Base-by-base conservation (phyloP, 768 basidiomycete genomes). In the Mycena rebaudengoi region DNA sequence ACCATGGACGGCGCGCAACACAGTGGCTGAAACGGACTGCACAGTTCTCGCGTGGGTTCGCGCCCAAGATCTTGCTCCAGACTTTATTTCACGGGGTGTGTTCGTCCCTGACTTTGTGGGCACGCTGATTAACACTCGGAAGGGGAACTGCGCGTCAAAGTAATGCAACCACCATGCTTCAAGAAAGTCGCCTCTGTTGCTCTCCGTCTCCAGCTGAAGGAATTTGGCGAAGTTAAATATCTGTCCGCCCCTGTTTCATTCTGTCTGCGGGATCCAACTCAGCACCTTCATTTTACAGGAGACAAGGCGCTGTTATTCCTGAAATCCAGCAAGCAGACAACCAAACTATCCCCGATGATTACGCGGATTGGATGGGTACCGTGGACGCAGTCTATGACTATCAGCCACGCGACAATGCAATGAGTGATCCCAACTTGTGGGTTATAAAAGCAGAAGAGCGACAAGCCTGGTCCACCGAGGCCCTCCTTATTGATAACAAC, bases 71-170 rank as follows among this genome's bases (percentile, higher is more conserved):
- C n/a, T n/a, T n/a, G n/a, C n/a, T n/a, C n/a, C n/a, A n/a, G n/a
- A n/a, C n/a, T n/a, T n/a, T n/a, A n/a, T n/a, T n/a, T n/a, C n/a
- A n/a, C n/a, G n/a, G n/a, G n/a, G n/a, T n/a, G n/a, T n/a, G n/a
- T n/a, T n/a, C n/a, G n/a, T n/a, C n/a, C n/a, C n/a, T n/a, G n/a
- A n/a, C n/a, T n/a, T n/a, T n/a, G n/a, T n/a, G n/a, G n/a, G n/a
- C n/a, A n/a, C n/a, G n/a, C n/a, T n/a, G n/a, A n/a, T n/a, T n/a
- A n/a, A n/a, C n/a, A n/a, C n/a, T n/a, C n/a, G n/a, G n/a, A n/a
- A 64, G 63, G 63, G 2, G 63, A 64, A 18, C 40, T 64, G 32
- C 56, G 63, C 20, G 48, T 64, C 63, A 64, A 59, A 33, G 63
- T 59, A 32, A 2, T 23, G 28, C 39, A 40, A 30, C 16, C 28